Evolutionary conservation across 2,329 filamentous ascomycete species (phyloP).

Genomic region (Phyllosticta capitalensis): DNA sequence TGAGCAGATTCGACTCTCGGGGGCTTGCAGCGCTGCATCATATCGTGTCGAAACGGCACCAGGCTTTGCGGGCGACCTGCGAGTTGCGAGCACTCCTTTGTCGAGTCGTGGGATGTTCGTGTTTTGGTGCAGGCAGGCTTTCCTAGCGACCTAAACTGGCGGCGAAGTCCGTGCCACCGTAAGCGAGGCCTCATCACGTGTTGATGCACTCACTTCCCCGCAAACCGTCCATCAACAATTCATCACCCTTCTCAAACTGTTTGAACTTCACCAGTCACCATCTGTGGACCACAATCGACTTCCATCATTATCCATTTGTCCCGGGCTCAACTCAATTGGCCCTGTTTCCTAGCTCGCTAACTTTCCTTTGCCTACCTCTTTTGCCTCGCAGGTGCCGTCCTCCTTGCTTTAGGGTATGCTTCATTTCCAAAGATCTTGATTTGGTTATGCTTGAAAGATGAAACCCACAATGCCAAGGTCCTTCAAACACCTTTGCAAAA

Average conservation of each 20-base stretch:
- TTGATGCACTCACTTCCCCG: too few species aligned
- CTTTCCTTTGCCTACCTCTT: not conserved
- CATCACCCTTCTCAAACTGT: too few species aligned
- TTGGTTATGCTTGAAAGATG: not conserved
- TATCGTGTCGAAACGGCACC: too few species aligned
- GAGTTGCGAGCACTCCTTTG: not conserved
- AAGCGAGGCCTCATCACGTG: too few species aligned
- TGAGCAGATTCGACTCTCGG: too few species aligned
- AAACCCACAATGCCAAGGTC: not conserved
- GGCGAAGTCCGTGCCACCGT: too few species aligned
- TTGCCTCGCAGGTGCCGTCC: not conserved
- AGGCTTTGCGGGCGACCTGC: too few species aligned
- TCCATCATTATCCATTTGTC: not conserved
- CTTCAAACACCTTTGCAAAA: not conserved
- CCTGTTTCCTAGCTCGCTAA: not conserved
- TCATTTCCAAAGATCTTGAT: not conserved
- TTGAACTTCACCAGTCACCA: too few species aligned
- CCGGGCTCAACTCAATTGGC: not conserved
- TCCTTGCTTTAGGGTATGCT: not conserved
- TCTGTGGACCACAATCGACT: too few species aligned
- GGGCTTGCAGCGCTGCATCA: too few species aligned
- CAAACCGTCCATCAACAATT: not conserved
- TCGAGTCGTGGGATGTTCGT: not conserved
- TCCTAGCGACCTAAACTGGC: too few species aligned
- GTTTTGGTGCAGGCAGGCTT: not conserved